Percentiles rank a stretch among this genome's conserved stretches.
Evolutionary conservation across 345 rosid genomes (phyloP).

Genomic region (Durio zibethinus): DNA sequence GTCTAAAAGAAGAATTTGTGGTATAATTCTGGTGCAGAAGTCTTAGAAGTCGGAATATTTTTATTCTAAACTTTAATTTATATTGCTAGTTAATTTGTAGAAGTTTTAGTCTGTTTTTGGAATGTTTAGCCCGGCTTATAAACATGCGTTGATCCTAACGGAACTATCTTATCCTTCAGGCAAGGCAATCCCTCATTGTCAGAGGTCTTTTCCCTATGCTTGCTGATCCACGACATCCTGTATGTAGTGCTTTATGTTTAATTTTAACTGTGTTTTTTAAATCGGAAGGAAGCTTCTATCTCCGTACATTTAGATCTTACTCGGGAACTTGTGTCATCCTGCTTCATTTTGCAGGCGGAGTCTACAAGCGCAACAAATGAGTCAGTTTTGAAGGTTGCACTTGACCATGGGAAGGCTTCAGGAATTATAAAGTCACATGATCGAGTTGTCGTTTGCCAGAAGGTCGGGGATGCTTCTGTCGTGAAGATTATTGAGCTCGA

Average conservation of each 20-base stretch:
- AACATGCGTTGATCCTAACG: not conserved
- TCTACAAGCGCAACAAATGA: slow-evolving; percentile 79
- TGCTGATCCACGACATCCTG: slow-evolving; percentile 85
- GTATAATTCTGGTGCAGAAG: slow-evolving; percentile 2
- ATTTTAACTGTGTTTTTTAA: not conserved
- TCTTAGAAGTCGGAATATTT: not conserved
- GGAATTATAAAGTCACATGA: slow-evolving; percentile 81
- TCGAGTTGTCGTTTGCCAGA: slow-evolving; percentile 88
- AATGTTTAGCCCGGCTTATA: not conserved
- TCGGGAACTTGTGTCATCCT: not conserved
- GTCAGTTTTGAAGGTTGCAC: slow-evolving; percentile 86
- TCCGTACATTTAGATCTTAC: not conserved
- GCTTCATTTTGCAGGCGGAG: slow-evolving; percentile 51
- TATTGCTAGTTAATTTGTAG: not conserved
- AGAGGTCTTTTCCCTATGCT: slow-evolving; percentile 95
- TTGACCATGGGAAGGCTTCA: slow-evolving; percentile 72
- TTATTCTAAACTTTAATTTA: not conserved
- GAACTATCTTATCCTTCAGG: slow-evolving; percentile 34
- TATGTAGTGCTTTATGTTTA: slow-evolving; percentile 33
- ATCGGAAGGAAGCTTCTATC: not conserved
- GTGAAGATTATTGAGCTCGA: slow-evolving; percentile 91
- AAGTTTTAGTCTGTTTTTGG: slow-evolving; percentile 1
- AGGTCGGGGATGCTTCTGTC: slow-evolving; percentile 88
- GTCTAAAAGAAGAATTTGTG: slow-evolving; percentile 15
- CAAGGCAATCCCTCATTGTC: slow-evolving; percentile 80